Conservation (phyloP, 2,329 filamentous ascomycete species). For the Fusarium sp. region DNA sequence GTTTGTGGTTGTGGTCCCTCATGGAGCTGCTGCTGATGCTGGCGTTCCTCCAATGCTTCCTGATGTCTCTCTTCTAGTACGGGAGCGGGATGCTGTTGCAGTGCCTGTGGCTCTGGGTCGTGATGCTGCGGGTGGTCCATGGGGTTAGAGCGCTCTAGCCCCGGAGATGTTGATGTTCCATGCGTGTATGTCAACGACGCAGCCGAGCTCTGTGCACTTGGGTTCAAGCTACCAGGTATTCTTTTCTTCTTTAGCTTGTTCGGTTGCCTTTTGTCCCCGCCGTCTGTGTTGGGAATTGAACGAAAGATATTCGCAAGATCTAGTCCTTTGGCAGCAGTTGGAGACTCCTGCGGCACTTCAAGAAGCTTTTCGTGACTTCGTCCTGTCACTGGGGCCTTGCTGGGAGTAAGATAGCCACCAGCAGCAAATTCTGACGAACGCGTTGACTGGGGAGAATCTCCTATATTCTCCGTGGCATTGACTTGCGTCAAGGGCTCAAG, state of each 20-base stretch:
- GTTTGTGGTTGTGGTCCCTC: conserved; percentile 22
- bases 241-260: conserved; percentile 94
- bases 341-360: conserved; percentile 54
- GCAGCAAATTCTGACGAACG: conserved; percentile 45
- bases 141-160: conserved; percentile 58
- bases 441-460: conserved; percentile 44
- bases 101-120: conserved; percentile 31
- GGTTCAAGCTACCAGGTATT: conserved; percentile 78
- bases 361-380: conserved; percentile 63
- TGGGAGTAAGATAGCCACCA: conserved; percentile 44
- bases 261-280: conserved; percentile 75
- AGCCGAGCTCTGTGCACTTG: conserved; percentile 90
- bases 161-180: conserved; percentile 61
- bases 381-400: conserved; percentile 49
- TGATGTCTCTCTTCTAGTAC: conserved; percentile 38
- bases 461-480: conserved; percentile 42
- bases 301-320: conserved; percentile 77
- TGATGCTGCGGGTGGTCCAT: conserved; percentile 52
- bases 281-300: conserved; percentile 71
- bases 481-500: conserved; percentile 54
- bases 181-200: conserved; percentile 70
- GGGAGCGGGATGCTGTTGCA: conserved; percentile 35
- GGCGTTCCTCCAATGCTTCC: conserved; percentile 33
- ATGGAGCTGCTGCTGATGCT: conserved; percentile 16
- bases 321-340: conserved; percentile 73